phyloP scores from a whole-genome alignment of 441 rosid species.

The Hypseocharis bilobata region DNA sequence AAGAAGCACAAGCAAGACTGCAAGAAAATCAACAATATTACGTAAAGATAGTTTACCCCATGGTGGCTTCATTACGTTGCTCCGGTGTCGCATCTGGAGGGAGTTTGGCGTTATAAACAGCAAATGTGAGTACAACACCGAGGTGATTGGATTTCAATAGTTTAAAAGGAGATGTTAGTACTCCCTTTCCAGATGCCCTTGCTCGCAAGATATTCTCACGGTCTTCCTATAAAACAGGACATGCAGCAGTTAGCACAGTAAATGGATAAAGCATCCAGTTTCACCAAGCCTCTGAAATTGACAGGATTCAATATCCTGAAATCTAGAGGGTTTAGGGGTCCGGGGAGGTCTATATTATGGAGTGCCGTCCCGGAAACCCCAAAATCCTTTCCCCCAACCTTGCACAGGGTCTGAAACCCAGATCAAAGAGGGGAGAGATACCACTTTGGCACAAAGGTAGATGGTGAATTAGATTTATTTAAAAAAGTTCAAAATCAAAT shows the following conservation, averaged over 20 bases:
- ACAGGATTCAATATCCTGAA: too few relatives aligned
- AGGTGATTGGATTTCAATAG: constrained; percentile 82
- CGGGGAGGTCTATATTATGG: background rate
- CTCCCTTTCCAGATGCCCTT: constrained; percentile 92
- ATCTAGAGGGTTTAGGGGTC: background rate
- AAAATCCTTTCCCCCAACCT: too few relatives aligned
- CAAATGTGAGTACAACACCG: constrained; percentile 88
- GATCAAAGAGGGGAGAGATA: background rate
- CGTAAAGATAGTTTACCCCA: constrained; percentile 45
- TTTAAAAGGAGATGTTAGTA: constrained; percentile 87
- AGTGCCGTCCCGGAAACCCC: background rate
- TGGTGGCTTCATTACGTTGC: constrained; percentile 60
- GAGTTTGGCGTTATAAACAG: constrained; percentile 60
- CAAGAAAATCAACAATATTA: constrained; percentile 9
- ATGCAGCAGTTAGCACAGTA: constrained; percentile 13
- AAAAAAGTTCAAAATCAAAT: background rate
- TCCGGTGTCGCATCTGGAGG: constrained; percentile 62
- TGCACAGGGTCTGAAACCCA: too few relatives aligned
- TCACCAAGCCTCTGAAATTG: too few relatives aligned
- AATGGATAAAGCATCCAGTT: too few relatives aligned
- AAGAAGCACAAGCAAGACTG: background rate
- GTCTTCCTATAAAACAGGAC: constrained; percentile 57
- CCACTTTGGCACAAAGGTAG: background rate
- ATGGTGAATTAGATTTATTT: background rate
- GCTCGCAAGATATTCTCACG: constrained; percentile 87